Percentiles rank a stretch among this genome's conserved stretches.
Evolutionary conservation across 2,329 filamentous ascomycete species (phyloP).

Genomic region (Colletotrichum echinochloae): DNA sequence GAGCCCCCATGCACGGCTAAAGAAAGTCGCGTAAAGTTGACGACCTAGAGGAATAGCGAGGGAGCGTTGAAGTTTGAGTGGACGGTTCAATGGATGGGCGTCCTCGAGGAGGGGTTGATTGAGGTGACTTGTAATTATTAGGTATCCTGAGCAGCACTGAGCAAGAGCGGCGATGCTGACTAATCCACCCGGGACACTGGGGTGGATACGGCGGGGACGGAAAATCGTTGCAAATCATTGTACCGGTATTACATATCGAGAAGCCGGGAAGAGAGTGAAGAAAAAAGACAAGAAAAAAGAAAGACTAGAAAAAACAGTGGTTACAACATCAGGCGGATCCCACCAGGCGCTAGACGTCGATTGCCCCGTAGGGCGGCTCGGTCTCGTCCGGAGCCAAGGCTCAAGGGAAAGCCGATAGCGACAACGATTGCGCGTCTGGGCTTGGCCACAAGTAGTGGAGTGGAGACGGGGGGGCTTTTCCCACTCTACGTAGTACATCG

Average conservation of each 20-base stretch:
- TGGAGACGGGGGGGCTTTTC: slow-evolving; percentile 9
- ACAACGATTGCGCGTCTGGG: slow-evolving; percentile 42
- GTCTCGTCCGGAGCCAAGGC: slow-evolving; percentile 35
- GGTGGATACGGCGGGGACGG: slow-evolving; percentile 33
- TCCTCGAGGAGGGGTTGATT: too few species aligned
- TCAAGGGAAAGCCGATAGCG: slow-evolving; percentile 36
- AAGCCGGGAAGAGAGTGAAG: not conserved
- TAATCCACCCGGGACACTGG: too few species aligned
- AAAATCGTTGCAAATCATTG: slow-evolving; percentile 1
- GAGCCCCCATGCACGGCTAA: too few species aligned
- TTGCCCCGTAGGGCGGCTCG: slow-evolving; percentile 28
- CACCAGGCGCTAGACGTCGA: slow-evolving; percentile 19
- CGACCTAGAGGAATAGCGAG: too few species aligned
- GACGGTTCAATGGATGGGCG: too few species aligned
- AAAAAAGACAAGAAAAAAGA: slow-evolving; percentile 26
- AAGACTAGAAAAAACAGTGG: not conserved
- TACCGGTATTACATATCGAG: not conserved
- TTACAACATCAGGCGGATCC: slow-evolving; percentile 5
- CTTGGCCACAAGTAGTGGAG: slow-evolving; percentile 38
- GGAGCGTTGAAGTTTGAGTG: too few species aligned
- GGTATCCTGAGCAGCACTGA: too few species aligned
- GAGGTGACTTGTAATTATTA: too few species aligned
- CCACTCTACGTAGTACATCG: too few species aligned
- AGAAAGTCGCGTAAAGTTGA: too few species aligned
- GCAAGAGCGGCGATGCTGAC: too few species aligned